Evolutionary conservation across 129 eudicot genomes (phyloP), one percentile per base, ranked within the genome.

Genomic region (Saussurea involucrata): DNA sequence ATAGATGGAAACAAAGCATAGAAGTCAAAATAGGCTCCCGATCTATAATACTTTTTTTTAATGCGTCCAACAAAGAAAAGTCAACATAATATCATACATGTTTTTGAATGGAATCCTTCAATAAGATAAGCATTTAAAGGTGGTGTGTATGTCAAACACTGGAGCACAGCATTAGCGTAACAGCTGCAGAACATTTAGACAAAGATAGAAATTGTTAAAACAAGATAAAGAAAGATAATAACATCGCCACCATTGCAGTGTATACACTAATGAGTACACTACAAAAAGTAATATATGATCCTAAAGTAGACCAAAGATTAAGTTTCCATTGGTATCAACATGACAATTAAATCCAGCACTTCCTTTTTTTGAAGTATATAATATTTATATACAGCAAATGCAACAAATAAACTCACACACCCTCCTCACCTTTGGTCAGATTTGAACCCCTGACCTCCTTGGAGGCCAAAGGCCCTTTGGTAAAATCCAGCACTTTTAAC

Each of bases 161-260:
- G 97, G 15, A 95, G 96, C 74, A 95, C 97, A 22, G 92, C 97
- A 89, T 95, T 95, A 20, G 99, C 99, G 69, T 91, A 95, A 63
- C 99, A 95, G 82, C 99, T 95, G 93, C 86, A 91, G n/a, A 44
- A 80, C 8, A 73, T 58, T 57, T 33, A 72, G 28, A 20, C 44
- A 49, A 49, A 8, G 25, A 63, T 25, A 15, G 2, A 80, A 67
- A 18, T 32, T 4, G 24, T 36, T 53, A 66, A 31, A 49, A 68
- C 31, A 49, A 66, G 4, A 73, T 18, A 3, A 73, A 66, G 27
- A 31, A 9, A 25, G 18, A 33, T 31, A 22, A 34, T 33, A 40
- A 28, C 2, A 21, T 25, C n/a, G 0, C 27, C 36, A 63, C 13
- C 9, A n/a, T 55, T 55, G 24, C 7, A 6, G 10, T 55, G 7